These are phyloP conservation scores for Capsicum rhomboideum DNA, from an alignment of 257 asterid species.

Conservation along the genomic window DNA sequence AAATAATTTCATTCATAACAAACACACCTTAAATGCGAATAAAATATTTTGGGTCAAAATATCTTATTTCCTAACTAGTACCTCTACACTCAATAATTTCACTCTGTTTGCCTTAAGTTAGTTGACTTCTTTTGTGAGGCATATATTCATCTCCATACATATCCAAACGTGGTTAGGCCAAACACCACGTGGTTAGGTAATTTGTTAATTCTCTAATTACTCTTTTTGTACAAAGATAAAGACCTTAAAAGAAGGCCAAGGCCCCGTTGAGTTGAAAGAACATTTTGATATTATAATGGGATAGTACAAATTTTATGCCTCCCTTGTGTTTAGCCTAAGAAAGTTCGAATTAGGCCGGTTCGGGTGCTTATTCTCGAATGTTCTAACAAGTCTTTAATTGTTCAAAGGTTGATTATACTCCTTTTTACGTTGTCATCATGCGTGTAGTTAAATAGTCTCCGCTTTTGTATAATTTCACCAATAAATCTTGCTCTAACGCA, in stretches of 20 bases:
- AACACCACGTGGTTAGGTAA: not conserved
- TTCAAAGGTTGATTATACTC: not conserved
- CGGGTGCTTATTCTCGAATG: not conserved
- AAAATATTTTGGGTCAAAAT: not conserved
- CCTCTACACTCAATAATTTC: not conserved
- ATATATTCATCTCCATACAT: not conserved
- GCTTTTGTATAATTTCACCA: not conserved
- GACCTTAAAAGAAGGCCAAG: not conserved
- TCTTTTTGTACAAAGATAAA: not conserved
- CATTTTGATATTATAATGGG: not conserved
- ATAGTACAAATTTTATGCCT: too few species aligned
- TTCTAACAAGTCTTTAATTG: not conserved
- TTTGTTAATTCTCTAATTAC: not conserved
- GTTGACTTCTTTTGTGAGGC: not conserved
- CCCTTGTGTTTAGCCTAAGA: too few species aligned
- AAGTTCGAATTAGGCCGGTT: too few species aligned
- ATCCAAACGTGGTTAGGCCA: too few species aligned
- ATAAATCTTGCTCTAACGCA: not conserved
- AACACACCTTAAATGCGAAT: not conserved
- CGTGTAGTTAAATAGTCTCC: too few species aligned
- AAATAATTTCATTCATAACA: not conserved
- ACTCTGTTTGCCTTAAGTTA: not conserved
- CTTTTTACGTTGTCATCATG: not conserved
- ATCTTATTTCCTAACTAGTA: not conserved
- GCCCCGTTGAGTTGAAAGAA: not conserved